Base-by-base conservation (phyloP, 805 yeast genomes). In the Yamadazyma scolyti region DNA sequence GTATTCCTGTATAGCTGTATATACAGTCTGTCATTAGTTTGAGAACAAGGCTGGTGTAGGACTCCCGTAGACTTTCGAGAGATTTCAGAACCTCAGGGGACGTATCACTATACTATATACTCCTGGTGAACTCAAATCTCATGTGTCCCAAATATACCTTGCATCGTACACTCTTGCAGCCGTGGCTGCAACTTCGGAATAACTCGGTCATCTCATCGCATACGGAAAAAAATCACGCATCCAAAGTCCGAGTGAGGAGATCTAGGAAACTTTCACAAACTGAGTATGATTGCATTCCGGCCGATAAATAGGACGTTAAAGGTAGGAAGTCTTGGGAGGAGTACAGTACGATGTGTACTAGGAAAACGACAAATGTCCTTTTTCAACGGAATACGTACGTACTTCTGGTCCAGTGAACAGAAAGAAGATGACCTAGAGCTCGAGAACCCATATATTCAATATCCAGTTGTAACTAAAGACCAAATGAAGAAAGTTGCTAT, bases 391-490 rank as follows among this genome's bases (percentile, higher is more conserved):
- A 57, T 27, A 13, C 33, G 54, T 23, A 35, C 35, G 21, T 53
- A 44, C 38, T 54, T 55, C 34, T 35, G 44, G 24, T 46, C 50
- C 16, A 37, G 35, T 26, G 32, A 37, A 27, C 34, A 34, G 25
- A 40, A 40, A 9, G 44, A 40, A 17, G 40, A 33, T 14, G 39
- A 30, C 1, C 43, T 46, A 9, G 61, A 58, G 19, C 56, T 57
- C 16, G 42, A 40, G 22, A 58, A 52, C 34, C 68, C 71, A 1
- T 65, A 57, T 39, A 63, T 65, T 26, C 51, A 55, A 36, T 65
- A 64, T 36, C 72, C 72, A 1, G 29, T 64, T 16, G 46, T 65
- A 16, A 65, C 72, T 9, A 42, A 41, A 30, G 69, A 61, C 22
- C 69, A 64, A 42, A 52, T 62, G 56, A 48, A 45, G 24, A 46